Evolutionary conservation across 2,329 filamentous ascomycete genomes (phyloP).

Genomic region (Calycina herbarum): DNA sequence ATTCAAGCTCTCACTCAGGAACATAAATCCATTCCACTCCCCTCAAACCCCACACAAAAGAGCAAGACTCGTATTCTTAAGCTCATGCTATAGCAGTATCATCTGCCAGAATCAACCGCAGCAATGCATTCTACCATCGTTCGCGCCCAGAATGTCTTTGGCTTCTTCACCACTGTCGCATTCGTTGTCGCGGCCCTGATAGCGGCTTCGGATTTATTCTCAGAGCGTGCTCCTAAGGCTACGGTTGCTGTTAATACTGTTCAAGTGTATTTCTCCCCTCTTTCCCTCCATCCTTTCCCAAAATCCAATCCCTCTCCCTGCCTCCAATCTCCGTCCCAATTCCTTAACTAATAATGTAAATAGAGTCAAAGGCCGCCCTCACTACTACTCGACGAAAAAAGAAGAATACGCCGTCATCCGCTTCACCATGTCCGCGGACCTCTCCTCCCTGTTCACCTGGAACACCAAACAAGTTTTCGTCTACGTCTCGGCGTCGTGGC

Average conservation of each 20-base stretch:
- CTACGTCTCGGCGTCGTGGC: conserved; percentile 84
- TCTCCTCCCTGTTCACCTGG: conserved; percentile 94
- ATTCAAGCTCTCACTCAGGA: not conserved
- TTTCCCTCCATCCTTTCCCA: not conserved
- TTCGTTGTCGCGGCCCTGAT: conserved; percentile 79
- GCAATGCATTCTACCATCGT: conserved; percentile 84
- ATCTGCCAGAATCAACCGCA: not conserved
- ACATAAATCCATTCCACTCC: not conserved
- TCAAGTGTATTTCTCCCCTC: conserved; percentile 67
- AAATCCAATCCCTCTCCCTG: not conserved
- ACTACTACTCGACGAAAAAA: conserved; percentile 90
- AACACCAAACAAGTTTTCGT: conserved; percentile 99
- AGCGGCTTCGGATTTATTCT: conserved; percentile 74
- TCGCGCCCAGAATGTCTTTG: conserved; percentile 88
- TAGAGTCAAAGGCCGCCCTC: conserved; percentile 85
- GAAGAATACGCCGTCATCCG: conserved; percentile 95
- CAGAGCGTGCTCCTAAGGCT: conserved; percentile 66
- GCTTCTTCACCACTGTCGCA: conserved; percentile 95
- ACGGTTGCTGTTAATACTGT: conserved; percentile 70
- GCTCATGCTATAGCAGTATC: conserved; percentile 11
- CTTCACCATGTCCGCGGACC: conserved; percentile 90
- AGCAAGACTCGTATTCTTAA: not conserved
- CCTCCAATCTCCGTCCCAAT: not conserved
- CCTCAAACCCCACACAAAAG: not conserved
- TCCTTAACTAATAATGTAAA: not conserved